phyloP scores from a whole-genome alignment of 2,329 filamentous ascomycete genomes.

The Fusarium sarcochroum region DNA sequence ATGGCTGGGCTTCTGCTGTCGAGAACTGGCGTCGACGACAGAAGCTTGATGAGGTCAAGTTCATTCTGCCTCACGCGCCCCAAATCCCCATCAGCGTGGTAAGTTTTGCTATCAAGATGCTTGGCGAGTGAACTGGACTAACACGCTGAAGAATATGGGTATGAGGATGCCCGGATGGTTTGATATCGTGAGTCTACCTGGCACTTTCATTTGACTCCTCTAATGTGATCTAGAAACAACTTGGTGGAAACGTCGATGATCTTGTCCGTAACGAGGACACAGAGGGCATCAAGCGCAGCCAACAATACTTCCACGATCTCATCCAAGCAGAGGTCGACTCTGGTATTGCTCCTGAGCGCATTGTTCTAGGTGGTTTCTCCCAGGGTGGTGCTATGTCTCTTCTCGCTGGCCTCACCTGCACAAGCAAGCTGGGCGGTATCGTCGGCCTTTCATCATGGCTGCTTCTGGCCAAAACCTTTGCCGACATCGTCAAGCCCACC shows the following conservation, averaged over 20 bases:
- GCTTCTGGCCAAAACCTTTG: conserved; percentile 69
- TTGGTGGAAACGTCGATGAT: conserved; percentile 53
- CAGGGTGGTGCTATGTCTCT: conserved; percentile 91
- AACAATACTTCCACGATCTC: conserved; percentile 82
- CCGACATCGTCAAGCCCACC: conserved; percentile 54
- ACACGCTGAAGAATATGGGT: conserved; percentile 46
- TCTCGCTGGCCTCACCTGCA: conserved; percentile 81
- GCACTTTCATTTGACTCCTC: not conserved
- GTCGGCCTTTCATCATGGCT: conserved; percentile 89
- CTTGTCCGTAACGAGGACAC: conserved; percentile 70
- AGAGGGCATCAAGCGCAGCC: conserved; percentile 78
- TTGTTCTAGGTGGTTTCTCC: conserved; percentile 88
- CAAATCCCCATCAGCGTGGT: conserved; percentile 83
- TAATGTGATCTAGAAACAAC: conserved; percentile 48
- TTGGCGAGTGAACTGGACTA: conserved; percentile 10
- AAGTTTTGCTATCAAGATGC: conserved; percentile 25
- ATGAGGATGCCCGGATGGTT: conserved; percentile 87
- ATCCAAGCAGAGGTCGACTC: conserved; percentile 85
- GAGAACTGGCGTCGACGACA: conserved; percentile 87
- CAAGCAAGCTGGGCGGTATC: conserved; percentile 85
- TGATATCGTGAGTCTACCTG: conserved; percentile 72
- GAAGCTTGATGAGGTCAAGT: conserved; percentile 90
- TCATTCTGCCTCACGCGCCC: conserved; percentile 94
- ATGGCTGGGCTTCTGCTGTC: conserved; percentile 85
- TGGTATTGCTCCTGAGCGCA: conserved; percentile 85